Percentiles rank a stretch among this genome's conserved stretches.
Evolutionary conservation across 2,329 filamentous ascomycete species (phyloP).

Genomic region (Pestalotiopsis sp.): DNA sequence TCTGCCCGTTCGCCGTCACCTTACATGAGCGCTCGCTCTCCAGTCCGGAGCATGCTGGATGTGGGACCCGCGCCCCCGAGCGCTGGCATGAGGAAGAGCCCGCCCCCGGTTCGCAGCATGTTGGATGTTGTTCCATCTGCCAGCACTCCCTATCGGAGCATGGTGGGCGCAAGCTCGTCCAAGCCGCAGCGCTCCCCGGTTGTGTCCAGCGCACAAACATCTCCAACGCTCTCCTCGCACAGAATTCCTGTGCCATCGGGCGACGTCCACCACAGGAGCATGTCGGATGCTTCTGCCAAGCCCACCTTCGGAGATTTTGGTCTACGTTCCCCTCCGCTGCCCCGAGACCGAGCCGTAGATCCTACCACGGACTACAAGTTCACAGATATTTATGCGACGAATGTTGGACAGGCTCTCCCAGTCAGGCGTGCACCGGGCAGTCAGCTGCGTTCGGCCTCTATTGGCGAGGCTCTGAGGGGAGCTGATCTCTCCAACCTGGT

Average conservation of each 20-base stretch:
- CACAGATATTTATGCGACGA: slow-evolving; percentile 57
- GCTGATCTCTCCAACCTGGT: slow-evolving; percentile 53
- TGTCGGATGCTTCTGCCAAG: slow-evolving; percentile 56
- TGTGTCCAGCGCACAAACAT: slow-evolving; percentile 48
- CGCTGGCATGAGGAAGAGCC: slow-evolving; percentile 33
- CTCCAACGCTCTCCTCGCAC: slow-evolving; percentile 45
- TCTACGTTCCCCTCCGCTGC: slow-evolving; percentile 35
- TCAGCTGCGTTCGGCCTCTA: slow-evolving; percentile 38
- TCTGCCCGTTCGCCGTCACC: slow-evolving; percentile 54
- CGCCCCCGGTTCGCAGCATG: slow-evolving; percentile 65
- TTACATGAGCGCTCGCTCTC: slow-evolving; percentile 62
- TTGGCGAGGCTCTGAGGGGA: slow-evolving; percentile 58
- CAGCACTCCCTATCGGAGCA: slow-evolving; percentile 49
- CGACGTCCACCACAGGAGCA: slow-evolving; percentile 50
- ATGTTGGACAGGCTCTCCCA: slow-evolving; percentile 49
- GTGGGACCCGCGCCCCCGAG: slow-evolving; percentile 48
- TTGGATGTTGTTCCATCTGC: slow-evolving; percentile 56
- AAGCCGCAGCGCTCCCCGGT: slow-evolving; percentile 21
- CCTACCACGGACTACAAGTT: slow-evolving; percentile 64
- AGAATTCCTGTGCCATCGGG: slow-evolving; percentile 32
- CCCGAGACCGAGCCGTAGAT: slow-evolving; percentile 34
- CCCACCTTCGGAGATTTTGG: slow-evolving; percentile 47
- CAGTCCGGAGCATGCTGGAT: slow-evolving; percentile 71
- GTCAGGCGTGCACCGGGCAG: slow-evolving; percentile 38
- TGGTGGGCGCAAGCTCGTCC: slow-evolving; percentile 44